These are phyloP conservation scores for Verticillium nubilum DNA, from an alignment of 2,329 filamentous ascomycete species.

Conservation along the genomic window DNA sequence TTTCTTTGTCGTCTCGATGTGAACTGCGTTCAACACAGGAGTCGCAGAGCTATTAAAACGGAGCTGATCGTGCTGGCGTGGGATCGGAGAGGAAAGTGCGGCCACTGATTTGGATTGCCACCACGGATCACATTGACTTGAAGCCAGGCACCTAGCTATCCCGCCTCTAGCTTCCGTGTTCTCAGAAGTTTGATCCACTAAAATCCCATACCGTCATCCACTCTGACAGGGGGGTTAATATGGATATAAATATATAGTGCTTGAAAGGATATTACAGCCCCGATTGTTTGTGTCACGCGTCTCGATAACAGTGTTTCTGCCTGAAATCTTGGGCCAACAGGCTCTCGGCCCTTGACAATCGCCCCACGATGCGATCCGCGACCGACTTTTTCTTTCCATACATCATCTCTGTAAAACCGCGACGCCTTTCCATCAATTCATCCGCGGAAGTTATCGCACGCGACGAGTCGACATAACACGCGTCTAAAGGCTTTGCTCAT, in stretches of 20 bases:
- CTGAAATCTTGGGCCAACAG: neutral
- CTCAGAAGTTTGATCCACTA: neutral
- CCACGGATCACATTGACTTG: neutral
- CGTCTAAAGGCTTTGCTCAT: constrained; percentile 6
- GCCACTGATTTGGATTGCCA: neutral
- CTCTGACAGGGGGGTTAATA: neutral
- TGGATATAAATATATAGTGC: too few relatives aligned
- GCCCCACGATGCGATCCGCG: constrained; percentile 8
- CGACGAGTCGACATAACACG: constrained; percentile 7
- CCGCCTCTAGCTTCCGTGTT: neutral
- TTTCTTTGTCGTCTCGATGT: neutral
- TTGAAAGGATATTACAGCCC: too few relatives aligned
- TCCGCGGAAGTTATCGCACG: constrained; percentile 6
- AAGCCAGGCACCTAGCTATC: neutral
- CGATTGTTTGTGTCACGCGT: too few relatives aligned
- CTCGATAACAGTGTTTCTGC: neutral
- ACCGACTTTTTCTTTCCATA: constrained; percentile 19
- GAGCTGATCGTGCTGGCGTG: neutral
- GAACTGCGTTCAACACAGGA: too few relatives aligned
- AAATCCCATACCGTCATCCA: neutral
- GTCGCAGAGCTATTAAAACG: too few relatives aligned
- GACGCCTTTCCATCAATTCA: constrained; percentile 3
- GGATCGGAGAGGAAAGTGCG: neutral
- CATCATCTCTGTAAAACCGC: constrained; percentile 6
- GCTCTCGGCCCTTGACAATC: neutral